These are phyloP conservation scores for Xylariales sp. DNA, from an alignment of 2,329 filamentous ascomycete genomes.

Conservation along the genomic window DNA sequence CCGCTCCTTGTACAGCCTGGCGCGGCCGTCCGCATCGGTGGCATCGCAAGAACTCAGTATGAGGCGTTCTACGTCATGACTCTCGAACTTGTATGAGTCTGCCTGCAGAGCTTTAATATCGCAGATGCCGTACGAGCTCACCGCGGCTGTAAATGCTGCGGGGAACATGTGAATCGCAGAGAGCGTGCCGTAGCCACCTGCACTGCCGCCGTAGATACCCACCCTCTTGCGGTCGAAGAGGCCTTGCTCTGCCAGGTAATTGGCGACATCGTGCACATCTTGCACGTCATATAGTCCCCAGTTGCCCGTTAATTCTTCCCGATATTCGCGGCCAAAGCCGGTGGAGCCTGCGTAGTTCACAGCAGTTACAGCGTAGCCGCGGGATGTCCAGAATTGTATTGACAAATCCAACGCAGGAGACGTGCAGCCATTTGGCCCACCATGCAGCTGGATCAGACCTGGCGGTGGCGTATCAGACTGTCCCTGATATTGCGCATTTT, in stretches of 20 bases:
- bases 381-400: background rate
- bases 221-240: background rate
- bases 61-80: background rate
- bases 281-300: background rate
- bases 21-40: background rate
- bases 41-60: background rate
- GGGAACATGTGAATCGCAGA: background rate
- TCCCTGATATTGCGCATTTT: background rate
- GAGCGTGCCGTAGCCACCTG: background rate
- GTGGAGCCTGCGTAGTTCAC: background rate
- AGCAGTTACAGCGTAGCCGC: background rate
- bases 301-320: background rate
- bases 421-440: background rate
- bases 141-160: background rate
- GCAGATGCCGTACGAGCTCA: conserved; percentile 1
- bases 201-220: background rate
- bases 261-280: background rate
- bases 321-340: background rate
- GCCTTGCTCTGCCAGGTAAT: background rate
- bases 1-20: background rate
- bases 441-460: background rate
- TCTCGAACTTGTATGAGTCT: conserved; percentile 1
- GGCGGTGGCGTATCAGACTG: background rate
- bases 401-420: background rate
- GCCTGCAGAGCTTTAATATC: background rate